A percentile compares a stretch with the other conserved stretches of the same genome.
These are phyloP conservation scores for Protomyces inundatus DNA, from an alignment of 1,139 yeast species.

Conservation along the genomic window DNA sequence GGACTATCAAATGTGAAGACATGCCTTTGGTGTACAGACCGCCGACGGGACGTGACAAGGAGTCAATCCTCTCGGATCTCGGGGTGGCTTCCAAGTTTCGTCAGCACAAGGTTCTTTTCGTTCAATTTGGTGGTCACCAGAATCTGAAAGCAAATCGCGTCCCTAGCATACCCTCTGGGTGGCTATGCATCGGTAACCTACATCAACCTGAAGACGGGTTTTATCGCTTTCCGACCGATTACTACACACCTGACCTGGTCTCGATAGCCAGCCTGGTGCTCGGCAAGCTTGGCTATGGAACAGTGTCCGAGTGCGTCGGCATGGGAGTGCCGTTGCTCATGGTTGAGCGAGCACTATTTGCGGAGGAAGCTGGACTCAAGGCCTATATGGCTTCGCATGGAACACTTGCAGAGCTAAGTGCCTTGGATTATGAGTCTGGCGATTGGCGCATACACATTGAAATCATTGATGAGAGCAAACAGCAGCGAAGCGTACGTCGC, in stretches of 20 bases:
- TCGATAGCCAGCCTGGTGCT: conserved; percentile 1
- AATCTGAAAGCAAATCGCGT: neutral
- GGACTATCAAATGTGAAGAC: neutral
- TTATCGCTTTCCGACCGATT: neutral
- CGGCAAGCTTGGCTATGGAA: conserved; percentile 25
- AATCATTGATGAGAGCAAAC: neutral
- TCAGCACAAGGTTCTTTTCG: neutral
- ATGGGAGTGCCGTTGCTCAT: conserved; percentile 13
- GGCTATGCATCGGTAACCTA: conserved; percentile 1
- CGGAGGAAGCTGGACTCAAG: conserved; percentile 11
- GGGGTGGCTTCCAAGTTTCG: neutral
- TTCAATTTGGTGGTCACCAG: conserved; percentile 15
- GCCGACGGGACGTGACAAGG: neutral
- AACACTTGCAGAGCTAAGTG: neutral
- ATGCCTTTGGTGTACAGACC: conserved; percentile 15
- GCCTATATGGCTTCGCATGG: conserved; percentile 1
- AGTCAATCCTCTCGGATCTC: neutral
- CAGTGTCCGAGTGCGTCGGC: conserved; percentile 12
- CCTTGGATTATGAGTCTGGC: neutral
- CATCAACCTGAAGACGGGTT: neutral
- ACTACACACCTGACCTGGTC: conserved; percentile 19
- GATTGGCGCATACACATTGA: neutral
- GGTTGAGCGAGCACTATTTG: conserved; percentile 17
- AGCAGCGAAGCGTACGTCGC: too few species aligned
- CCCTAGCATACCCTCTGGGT: conserved; percentile 3